Evolutionary conservation across 345 rosid genomes (phyloP), one percentile per base, ranked within the genome.

Genomic region (Corchorus olitorius): DNA sequence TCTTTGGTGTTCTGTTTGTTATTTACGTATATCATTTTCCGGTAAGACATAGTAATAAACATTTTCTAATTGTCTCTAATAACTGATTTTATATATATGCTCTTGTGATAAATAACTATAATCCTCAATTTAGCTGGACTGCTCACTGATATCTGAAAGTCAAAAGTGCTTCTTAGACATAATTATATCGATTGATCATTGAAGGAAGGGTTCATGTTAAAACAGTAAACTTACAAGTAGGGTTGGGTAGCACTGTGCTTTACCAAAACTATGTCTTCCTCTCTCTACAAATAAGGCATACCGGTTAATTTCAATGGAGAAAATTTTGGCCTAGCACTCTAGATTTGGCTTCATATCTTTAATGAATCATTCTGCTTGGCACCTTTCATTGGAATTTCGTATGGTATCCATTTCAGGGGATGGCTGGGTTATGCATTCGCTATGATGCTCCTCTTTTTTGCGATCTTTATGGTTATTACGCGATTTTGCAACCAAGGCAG

Each of bases 1-100:
- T 97, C 98, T 75, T 78, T 69, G 55, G 53, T 89, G 3, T 97
- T 97, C 86, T 92, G 97, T 83, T 82, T 94, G 89, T 75, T 84
- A 22, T 76, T 77, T 61, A 79, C 83, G 74, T 88, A 75, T 81
- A 79, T 92, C 78, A 88, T 97, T 50, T 91, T 81, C 88, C 86
- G 92, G 99, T 93, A 53, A 82, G 82, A 15, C 12, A 35, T 55
- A 81, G 61, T 34, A 58, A 16, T 8, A 48, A 53, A 39, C 52
- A 54, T 6, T 9, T 68, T 48, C 39, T 22, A 10, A 46, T 6
- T 68, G 39, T 39, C 56, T 34, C 6, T 7, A 1, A 10, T 22
- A 39, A 8, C 37, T 46, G n/a, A 12, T 46, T 45, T 65, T 20
- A 0, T 45, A 2, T 35, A 7, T 46, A n/a, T 48, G 20, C 34